Percentiles rank a stretch among this genome's conserved stretches.
Conservation (phyloP, 139 green algal species). For the Pseudopediastrum boryanum region DNA sequence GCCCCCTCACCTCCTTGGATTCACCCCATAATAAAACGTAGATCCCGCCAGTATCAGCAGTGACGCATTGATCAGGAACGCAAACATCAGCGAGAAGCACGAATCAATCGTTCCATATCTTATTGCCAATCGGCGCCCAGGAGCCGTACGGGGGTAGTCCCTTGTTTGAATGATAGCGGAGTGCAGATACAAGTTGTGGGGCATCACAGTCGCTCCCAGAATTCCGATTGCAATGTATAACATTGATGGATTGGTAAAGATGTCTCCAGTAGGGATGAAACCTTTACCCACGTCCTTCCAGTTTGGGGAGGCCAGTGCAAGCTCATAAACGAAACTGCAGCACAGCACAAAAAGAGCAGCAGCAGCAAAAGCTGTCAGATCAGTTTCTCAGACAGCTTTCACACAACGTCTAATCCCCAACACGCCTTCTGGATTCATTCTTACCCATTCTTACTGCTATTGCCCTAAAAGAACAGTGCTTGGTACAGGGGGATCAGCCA, state of each 20-base stretch:
- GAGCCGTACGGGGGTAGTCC: conserved; percentile 47
- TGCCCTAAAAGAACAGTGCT: too few relatives aligned
- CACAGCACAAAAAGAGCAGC: conserved; percentile 6
- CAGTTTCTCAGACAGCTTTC: conserved; percentile 20
- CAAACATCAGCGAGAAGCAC: conserved; percentile 55
- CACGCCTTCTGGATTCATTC: too few relatives aligned
- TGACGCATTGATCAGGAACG: conserved; percentile 73
- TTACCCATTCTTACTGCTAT: too few relatives aligned
- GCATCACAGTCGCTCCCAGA: conserved; percentile 61
- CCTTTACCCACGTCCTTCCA: conserved; percentile 54
- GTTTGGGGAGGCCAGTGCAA: conserved; percentile 51
- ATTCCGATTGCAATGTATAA: conserved; percentile 63
- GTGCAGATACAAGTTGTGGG: conserved; percentile 71
- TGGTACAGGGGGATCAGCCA: neutral
- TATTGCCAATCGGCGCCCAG: conserved; percentile 53
- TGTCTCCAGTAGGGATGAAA: conserved; percentile 43
- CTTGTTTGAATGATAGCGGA: conserved; percentile 65
- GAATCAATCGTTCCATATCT: conserved; percentile 60
- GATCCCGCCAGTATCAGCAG: conserved; percentile 70
- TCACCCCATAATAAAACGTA: conserved; percentile 54
- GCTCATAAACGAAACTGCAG: conserved; percentile 58
- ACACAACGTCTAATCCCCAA: too few relatives aligned
- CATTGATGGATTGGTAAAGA: conserved; percentile 46
- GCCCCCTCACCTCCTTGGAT: conserved; percentile 9
- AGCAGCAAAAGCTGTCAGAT: conserved; percentile 25